Conservation (phyloP, 176 grass and related monocot species). For the Calamus simplicifolius region DNA sequence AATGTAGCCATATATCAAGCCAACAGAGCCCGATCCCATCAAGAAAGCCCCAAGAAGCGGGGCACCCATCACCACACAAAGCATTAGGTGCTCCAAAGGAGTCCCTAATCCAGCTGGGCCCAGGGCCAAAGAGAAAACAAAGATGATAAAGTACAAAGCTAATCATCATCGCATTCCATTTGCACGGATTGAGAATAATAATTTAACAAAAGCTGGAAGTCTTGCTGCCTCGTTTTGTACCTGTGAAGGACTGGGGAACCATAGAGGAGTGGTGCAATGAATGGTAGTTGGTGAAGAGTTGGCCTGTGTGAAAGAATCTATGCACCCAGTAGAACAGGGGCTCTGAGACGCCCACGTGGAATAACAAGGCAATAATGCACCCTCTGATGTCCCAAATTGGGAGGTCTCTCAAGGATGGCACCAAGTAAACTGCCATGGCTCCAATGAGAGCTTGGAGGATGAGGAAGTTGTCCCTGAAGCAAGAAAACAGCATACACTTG, state of each 20-base stretch:
- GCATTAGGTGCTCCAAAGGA: conserved; percentile 68
- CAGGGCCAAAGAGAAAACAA: conserved; percentile 4
- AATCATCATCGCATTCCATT: no score
- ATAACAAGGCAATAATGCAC: neutral
- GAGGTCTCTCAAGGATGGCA: conserved; percentile 22
- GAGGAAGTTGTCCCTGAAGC: conserved; percentile 75
- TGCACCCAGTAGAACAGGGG: conserved; percentile 8
- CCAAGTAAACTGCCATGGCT: conserved; percentile 23
- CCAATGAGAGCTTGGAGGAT: conserved; percentile 62
- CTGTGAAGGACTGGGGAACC: conserved; percentile 3
- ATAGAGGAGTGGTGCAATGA: conserved; percentile 10
- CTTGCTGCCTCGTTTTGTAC: neutral
- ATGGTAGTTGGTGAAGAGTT: conserved; percentile 20
- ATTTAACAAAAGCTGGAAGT: no score
- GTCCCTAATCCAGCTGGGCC: conserved; percentile 61
- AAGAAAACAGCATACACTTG: neutral
- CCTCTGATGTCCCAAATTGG: neutral
- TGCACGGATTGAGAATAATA: no score
- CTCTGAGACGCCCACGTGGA: conserved; percentile 2
- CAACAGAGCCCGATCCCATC: conserved; percentile 49
- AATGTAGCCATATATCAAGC: conserved; percentile 58
- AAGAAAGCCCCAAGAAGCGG: conserved; percentile 54
- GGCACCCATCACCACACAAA: conserved; percentile 44
- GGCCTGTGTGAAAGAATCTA: conserved; percentile 34
- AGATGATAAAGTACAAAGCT: no score